Evolutionary conservation across 306 rosid genomes (phyloP), one percentile per base, ranked within the genome.

Genomic region (Psophocarpus tetragonolobus): DNA sequence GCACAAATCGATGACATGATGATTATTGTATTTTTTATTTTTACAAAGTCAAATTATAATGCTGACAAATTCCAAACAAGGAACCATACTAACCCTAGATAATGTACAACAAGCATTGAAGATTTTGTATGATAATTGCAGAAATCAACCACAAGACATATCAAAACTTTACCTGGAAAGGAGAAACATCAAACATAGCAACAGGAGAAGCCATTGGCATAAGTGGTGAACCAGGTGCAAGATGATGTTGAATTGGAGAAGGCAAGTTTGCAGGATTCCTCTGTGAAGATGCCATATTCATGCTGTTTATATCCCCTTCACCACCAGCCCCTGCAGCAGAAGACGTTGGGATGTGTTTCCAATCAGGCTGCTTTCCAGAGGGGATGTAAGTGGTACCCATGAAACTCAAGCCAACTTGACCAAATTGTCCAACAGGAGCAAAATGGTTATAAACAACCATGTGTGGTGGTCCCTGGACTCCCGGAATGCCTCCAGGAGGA

Each of bases 391-490:
- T 84, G 48, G 98, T 58, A 29, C 98, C 98, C 98, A 94, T 92
- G 93, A 94, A 94, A 87, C 98, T 92, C 91, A 94, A 80, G 38
- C 98, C 98, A 60, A 92, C 97, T 81, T 94, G 98, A 70, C 98
- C 98, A 87, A 81, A 94, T 80, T 94, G 98, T 67, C 97, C 96
- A 39, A 95, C 97, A 62, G 98, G 98, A 26, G 98, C 92, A 81
- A 95, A 95, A 84, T 95, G 98, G 80, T 92, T 95, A 85, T 95
- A 95, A 44, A 95, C 98, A 84, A 92, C 93, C 98, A 95, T 92
- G 87, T 95, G 98, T 1, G 97, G 97, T 0, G 98, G 94, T 45
- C 97, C 98, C 81, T 92, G 98, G 82, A 94, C 95, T 47, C 94
- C 97, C 21, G 97, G 92, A 81, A 93, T 93, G 80, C 94, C 96